These are phyloP conservation scores for Diaporthe nobilis DNA, from an alignment of 2,329 filamentous ascomycete genomes.

Conservation along the genomic window DNA sequence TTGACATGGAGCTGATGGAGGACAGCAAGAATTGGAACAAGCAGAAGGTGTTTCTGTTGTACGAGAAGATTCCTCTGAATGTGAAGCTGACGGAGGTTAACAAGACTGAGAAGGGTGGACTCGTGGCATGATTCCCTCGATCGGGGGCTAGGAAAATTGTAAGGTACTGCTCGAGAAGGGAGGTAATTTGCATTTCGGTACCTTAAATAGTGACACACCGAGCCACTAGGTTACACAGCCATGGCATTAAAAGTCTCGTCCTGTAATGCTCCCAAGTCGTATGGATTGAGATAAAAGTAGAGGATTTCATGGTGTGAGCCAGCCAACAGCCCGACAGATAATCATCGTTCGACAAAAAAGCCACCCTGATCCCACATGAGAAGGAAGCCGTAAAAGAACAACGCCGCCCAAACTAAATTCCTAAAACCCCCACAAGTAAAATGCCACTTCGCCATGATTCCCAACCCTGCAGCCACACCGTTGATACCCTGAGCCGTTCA, in stretches of 20 bases:
- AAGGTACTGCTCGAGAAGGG: no score
- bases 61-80: conserved; percentile 44
- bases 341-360: neutral
- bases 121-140: no score
- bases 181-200: neutral
- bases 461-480: neutral
- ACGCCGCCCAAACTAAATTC: neutral
- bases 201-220: neutral
- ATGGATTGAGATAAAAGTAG: neutral
- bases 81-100: conserved; percentile 40
- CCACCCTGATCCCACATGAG: neutral
- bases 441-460: neutral
- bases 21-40: conserved; percentile 41
- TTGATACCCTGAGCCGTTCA: neutral
- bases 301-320: neutral
- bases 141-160: neutral
- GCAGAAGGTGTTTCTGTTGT: conserved; percentile 44
- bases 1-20: conserved; percentile 47
- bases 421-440: neutral
- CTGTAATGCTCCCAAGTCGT: neutral
- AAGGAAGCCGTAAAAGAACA: neutral
- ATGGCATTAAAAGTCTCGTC: neutral
- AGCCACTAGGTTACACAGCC: conserved; percentile 7
- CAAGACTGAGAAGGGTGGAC: neutral
- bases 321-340: neutral